Evolutionary conservation across 257 asterid species (phyloP).

Genomic region (Nicotiana tomentosiformis): DNA sequence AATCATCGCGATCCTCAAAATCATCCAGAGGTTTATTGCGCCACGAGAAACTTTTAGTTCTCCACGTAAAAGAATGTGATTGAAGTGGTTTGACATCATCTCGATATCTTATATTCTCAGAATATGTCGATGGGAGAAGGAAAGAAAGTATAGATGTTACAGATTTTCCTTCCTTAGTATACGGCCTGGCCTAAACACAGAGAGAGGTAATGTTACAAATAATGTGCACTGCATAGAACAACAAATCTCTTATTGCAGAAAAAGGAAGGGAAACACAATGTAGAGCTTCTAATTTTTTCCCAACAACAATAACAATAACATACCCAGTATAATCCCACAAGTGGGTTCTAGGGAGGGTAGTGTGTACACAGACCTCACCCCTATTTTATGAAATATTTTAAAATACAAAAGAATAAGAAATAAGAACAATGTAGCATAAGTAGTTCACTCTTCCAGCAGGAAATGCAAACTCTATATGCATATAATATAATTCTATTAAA

Average conservation of each 20-base stretch:
- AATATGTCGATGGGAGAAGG: conserved; percentile 52
- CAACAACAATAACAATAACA: too few species aligned
- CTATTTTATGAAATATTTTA: too few species aligned
- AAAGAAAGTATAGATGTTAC: conserved; percentile 47
- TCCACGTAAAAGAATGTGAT: conserved; percentile 61
- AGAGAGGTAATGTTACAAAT: conserved; percentile 29
- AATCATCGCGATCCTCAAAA: conserved; percentile 20
- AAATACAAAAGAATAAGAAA: not conserved
- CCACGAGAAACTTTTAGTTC: conserved; percentile 56
- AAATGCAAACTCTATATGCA: not conserved
- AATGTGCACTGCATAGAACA: not conserved
- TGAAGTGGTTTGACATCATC: conserved; percentile 36
- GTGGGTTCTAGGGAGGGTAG: too few species aligned
- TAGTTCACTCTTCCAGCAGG: not conserved
- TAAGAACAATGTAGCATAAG: not conserved
- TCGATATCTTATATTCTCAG: conserved; percentile 39
- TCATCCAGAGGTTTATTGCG: conserved; percentile 69
- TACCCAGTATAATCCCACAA: too few species aligned
- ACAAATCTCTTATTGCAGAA: not conserved
- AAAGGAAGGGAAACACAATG: not conserved
- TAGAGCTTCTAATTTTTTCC: not conserved
- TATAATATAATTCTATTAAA: not conserved
- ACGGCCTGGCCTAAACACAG: conserved; percentile 53
- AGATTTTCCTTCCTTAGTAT: conserved; percentile 55
- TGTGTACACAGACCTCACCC: too few species aligned